A percentile compares a stretch with the other conserved stretches of the same genome.
Conservation (phyloP, 345 rosid species). For the Mercurialis annua region DNA sequence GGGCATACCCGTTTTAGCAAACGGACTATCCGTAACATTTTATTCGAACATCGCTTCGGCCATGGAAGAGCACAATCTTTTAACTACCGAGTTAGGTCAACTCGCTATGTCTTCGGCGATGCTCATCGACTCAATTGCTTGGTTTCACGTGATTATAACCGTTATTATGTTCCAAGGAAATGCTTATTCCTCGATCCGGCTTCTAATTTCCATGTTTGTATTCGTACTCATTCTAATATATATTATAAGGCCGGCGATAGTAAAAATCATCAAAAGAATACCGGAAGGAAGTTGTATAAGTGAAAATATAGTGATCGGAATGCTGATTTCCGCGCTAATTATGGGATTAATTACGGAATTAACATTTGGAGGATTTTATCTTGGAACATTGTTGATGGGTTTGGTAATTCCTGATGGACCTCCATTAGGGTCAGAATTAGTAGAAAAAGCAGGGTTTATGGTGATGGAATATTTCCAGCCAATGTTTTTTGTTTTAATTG, state of each 20-base stretch:
- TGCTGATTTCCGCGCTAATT: slow-evolving; percentile 9
- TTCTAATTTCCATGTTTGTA: background rate
- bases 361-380: background rate
- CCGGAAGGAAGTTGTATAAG: slow-evolving; percentile 26
- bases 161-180: background rate
- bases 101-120: slow-evolving; percentile 21
- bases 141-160: background rate
- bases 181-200: background rate
- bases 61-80: slow-evolving; percentile 28
- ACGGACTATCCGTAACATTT: slow-evolving; percentile 1
- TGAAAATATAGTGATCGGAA: background rate
- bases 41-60: slow-evolving; percentile 17
- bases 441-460: slow-evolving; percentile 19
- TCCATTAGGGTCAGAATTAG: slow-evolving; percentile 26
- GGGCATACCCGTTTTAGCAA: background rate
- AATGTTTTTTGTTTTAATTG: slow-evolving; percentile 15
- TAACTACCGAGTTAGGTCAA: slow-evolving; percentile 33
- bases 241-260: slow-evolving; percentile 7
- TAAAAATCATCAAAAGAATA: slow-evolving; percentile 5
- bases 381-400: slow-evolving; percentile 19
- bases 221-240: background rate
- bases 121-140: slow-evolving; percentile 7
- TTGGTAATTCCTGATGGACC: slow-evolving; percentile 30
- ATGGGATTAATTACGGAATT: slow-evolving; percentile 11
- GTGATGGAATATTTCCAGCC: slow-evolving; percentile 23